Percentiles rank a stretch among this genome's conserved stretches.
These are phyloP conservation scores for Pleurostoma richardsiae DNA, from an alignment of 2,329 filamentous ascomycete species.

Conservation along the genomic window DNA sequence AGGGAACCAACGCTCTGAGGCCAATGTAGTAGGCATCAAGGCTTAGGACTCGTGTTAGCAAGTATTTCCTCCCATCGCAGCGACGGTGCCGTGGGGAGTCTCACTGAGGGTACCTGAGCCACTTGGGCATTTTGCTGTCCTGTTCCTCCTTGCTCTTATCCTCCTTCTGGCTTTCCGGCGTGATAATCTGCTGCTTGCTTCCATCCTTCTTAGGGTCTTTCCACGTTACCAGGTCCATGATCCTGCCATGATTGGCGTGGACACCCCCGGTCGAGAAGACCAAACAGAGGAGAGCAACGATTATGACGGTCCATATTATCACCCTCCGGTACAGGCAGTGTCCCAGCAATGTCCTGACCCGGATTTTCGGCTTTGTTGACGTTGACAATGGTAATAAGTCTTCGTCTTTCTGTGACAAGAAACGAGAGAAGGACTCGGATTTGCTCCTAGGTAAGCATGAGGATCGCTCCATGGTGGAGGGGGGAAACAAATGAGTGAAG, in stretches of 20 bases:
- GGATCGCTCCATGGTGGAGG: constrained; percentile 5
- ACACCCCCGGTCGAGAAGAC: constrained; percentile 29
- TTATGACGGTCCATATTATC: constrained; percentile 41
- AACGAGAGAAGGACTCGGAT: constrained; percentile 10
- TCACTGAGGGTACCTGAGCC: constrained; percentile 38
- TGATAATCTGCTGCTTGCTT: constrained; percentile 11
- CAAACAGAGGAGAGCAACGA: constrained; percentile 34
- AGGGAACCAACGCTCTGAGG: constrained; percentile 62
- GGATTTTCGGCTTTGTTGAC: constrained; percentile 30
- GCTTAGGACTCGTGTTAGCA: constrained; percentile 36
- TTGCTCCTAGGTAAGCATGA: constrained; percentile 8
- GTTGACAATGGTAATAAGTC: constrained; percentile 19
- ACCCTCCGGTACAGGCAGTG: constrained; percentile 49
- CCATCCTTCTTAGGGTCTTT: constrained; percentile 8
- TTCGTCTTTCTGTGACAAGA: constrained; percentile 4
- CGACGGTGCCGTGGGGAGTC: constrained; percentile 10
- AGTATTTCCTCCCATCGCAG: too few species aligned
- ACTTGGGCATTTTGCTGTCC: constrained; percentile 21
- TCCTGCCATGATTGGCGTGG: constrained; percentile 11
- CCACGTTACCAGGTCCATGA: constrained; percentile 15
- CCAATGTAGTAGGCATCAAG: constrained; percentile 79
- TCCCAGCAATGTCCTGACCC: constrained; percentile 40
- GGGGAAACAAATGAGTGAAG: background rate
- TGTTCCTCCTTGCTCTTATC: constrained; percentile 14
- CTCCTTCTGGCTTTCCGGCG: constrained; percentile 13